These are phyloP conservation scores for Strombidium stylifer DNA, from an alignment of 73 alveolate genomes.

Conservation along the genomic window DNA sequence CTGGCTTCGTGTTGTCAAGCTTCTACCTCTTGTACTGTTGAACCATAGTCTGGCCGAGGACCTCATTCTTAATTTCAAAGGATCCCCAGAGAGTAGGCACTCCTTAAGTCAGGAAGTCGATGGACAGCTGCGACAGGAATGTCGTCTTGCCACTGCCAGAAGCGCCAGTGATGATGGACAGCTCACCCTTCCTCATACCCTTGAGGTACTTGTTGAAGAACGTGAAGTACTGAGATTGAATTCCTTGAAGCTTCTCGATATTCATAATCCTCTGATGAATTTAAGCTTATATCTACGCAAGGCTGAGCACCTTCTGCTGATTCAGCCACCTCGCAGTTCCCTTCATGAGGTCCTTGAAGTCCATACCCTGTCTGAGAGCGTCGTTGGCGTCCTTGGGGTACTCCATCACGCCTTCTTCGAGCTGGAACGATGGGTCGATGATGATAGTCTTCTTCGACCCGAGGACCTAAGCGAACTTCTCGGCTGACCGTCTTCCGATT, in stretches of 20 bases:
- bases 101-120: conserved; percentile 71
- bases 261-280: conserved; percentile 42
- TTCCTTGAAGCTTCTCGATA: conserved; percentile 51
- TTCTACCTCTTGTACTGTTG: conserved; percentile 54
- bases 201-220: conserved; percentile 66
- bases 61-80: conserved; percentile 84
- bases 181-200: conserved; percentile 89
- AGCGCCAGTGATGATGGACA: conserved; percentile 85
- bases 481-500: conserved; percentile 67
- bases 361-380: conserved; percentile 47
- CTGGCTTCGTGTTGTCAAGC: conserved; percentile 36
- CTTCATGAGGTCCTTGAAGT: conserved; percentile 23
- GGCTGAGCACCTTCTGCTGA: conserved; percentile 56
- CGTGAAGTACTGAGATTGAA: conserved; percentile 49
- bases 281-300: conserved; percentile 52
- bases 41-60: conserved; percentile 66
- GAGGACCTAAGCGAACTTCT: conserved; percentile 63
- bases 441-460: conserved; percentile 65
- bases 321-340: conserved; percentile 50
- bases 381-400: conserved; percentile 83
- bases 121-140: conserved; percentile 71
- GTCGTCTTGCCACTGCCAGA: conserved; percentile 95
- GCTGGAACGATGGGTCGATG: conserved; percentile 42
- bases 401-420: conserved; percentile 22
- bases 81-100: conserved; percentile 92